phyloP scores from a whole-genome alignment of 306 rosid species.

The Luffa acutangula region DNA sequence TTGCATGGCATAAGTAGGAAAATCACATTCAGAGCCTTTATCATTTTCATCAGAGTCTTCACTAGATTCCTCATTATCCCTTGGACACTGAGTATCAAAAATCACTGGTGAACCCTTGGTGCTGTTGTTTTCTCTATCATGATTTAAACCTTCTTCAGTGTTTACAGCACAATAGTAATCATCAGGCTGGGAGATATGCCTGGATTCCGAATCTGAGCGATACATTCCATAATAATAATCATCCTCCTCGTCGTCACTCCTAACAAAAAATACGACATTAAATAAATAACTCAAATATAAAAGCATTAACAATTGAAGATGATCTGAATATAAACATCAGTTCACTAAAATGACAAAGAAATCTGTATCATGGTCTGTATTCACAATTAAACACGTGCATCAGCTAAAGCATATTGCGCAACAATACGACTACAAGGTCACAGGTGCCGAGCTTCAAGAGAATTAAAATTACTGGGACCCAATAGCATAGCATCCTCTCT shows the following conservation, averaged over 20 bases:
- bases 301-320: neutral
- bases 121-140: slow-evolving; percentile 32
- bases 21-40: slow-evolving; percentile 46
- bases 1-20: slow-evolving; percentile 44
- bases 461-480: neutral
- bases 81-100: slow-evolving; percentile 30
- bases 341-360: neutral
- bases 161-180: slow-evolving; percentile 45
- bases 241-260: slow-evolving; percentile 57
- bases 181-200: slow-evolving; percentile 41
- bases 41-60: slow-evolving; percentile 43
- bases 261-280: slow-evolving; percentile 24
- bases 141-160: slow-evolving; percentile 41
- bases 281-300: neutral
- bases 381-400: neutral
- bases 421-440: neutral
- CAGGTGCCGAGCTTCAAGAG: neutral
- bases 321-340: neutral
- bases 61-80: neutral
- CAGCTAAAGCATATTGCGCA: neutral
- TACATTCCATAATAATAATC: slow-evolving; percentile 50
- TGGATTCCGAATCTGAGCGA: slow-evolving; percentile 39
- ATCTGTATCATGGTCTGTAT: neutral
- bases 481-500: neutral
- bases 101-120: slow-evolving; percentile 30